Base-by-base conservation (phyloP, 106 monocot genomes). In the Acanthochlamys bracteata region DNA sequence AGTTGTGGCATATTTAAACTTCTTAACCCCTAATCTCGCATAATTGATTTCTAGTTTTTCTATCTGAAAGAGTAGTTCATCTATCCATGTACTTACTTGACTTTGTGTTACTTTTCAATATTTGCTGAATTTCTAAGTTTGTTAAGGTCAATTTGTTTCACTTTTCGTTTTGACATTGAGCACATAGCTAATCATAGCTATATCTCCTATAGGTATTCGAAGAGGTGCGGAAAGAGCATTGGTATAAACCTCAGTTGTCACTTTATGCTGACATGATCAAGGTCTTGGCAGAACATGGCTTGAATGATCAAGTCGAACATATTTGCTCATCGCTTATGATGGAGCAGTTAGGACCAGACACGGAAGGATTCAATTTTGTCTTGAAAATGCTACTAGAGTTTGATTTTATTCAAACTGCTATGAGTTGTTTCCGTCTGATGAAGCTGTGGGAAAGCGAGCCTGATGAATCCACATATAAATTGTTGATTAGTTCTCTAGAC, bases 131-230 rank as follows among this genome's bases (percentile, higher is more conserved):
- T n/a, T n/a, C n/a, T n/a, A n/a, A n/a, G n/a, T n/a, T n/a, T n/a
- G n/a, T n/a, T n/a, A n/a, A n/a, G n/a, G n/a, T n/a, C n/a, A n/a
- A n/a, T n/a, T n/a, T n/a, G n/a, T n/a, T n/a, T n/a, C n/a, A n/a
- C n/a, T n/a, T n/a, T n/a, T n/a, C n/a, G n/a, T n/a, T n/a, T n/a
- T n/a, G n/a, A n/a, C n/a, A n/a, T n/a, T n/a, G n/a, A n/a, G n/a
- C n/a, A n/a, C n/a, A n/a, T n/a, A n/a, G n/a, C n/a, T n/a, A n/a
- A n/a, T n/a, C n/a, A n/a, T n/a, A n/a, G n/a, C n/a, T n/a, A n/a
- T n/a, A n/a, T n/a, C n/a, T n/a, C n/a, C n/a, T n/a, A 54, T 77
- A 93, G 85, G 94, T 95, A 15, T 95, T 90, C 65, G 90, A 90
- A 80, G 90, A 87, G 61, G 67, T 87, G 24, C 76, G 79, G 15